Evolutionary conservation across 1,284 basidiomycete species (phyloP), one percentile per base, ranked within the genome.

Genomic region (Mycena sp.): DNA sequence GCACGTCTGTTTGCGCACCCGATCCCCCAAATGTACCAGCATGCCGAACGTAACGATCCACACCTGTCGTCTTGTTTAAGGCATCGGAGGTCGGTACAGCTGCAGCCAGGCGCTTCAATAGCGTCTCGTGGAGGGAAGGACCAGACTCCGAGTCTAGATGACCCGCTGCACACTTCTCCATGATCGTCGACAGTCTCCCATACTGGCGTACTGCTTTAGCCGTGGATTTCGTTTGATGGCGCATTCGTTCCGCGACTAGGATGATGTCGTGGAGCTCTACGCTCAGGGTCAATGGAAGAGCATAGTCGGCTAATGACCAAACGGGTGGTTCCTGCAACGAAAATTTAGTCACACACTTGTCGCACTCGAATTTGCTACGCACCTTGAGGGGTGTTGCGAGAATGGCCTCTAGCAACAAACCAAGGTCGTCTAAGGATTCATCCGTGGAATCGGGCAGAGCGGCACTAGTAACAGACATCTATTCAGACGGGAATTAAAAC

Each of bases 371-470:
- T n/a, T n/a, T n/a, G n/a, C n/a, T n/a, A n/a, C n/a, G n/a, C n/a
- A n/a, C n/a, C n/a, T n/a, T n/a, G n/a, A n/a, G n/a, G n/a, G n/a
- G n/a, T n/a, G n/a, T 46, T n/a, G 43, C 28, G 3, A 44, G 11
- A 21, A 25, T 21, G 10, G 10, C 25, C 43, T 26, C 6, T 11
- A 54, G 29, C 2, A 43, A 19, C 3, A 29, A 2, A 3, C 52
- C 29, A 21, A 54, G 17, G 6, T 44, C 12, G 9, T 54, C 52
- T 1, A 54, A 14, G 3, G 52, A 54, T 5, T 44, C 52, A 1
- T 54, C 52, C 2, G 52, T 54, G 6, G 52, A 54, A 21, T 54
- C 52, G 2, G 52, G 52, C 14, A 54, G 52, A 54, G 52, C 41
- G n/a, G 28, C n/a, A 12, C 52, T 54, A n/a, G n/a, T n/a, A 14